Evolutionary conservation across 2,329 filamentous ascomycete species (phyloP), one percentile per base, ranked within the genome.

Genomic region (Epichloe gansuensis): DNA sequence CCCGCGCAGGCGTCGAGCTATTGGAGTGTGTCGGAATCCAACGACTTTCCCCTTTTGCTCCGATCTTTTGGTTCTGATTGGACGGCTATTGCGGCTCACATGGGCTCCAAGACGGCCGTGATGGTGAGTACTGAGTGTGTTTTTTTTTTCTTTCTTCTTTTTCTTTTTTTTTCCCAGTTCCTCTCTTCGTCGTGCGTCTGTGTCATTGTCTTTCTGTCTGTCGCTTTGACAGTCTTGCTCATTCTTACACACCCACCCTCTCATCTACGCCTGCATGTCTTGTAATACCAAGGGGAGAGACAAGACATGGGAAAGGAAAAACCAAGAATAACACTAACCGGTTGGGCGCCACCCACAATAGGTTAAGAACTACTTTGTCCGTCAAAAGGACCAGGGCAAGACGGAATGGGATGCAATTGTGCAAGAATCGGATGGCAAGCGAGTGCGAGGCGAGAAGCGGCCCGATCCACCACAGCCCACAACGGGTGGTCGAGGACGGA

Each of bases 91-190:
- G 84, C 87, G 41, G 74, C 74, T 49, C 81, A 88, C 60, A 89
- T 93, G 84, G 83, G 84, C 48, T 88, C 86, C 4, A 91, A 91
- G 68, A 91, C 87, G 17, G 78, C 84, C 52, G 85, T 86, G n/a
- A 93, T 93, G 87, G 87, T 87, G 73, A 65, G 75, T 63, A 38
- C 46, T 52, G 13, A 13, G 34, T 17, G 41, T 39, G 5, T 43
- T 34, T 25, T 17, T 35, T 34, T 13, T 9, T 41, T 21, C 17
- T 21, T 21, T 21, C 17, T 34, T 40, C 6, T 13, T 51, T 35
- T 42, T 21, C 5, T 34, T 35, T 35, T 7, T 25, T 42, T 51
- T 51, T 17, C 4, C 5, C 12, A 11, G 12, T 15, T 31, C 21
- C 48, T 8, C 21, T 21, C 9, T 43, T 21, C 27, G 31, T 43